A percentile compares a stretch with the other conserved stretches of the same genome.
Conservation (phyloP, 345 rosid genomes). For the Erucastrum elatum region DNA sequence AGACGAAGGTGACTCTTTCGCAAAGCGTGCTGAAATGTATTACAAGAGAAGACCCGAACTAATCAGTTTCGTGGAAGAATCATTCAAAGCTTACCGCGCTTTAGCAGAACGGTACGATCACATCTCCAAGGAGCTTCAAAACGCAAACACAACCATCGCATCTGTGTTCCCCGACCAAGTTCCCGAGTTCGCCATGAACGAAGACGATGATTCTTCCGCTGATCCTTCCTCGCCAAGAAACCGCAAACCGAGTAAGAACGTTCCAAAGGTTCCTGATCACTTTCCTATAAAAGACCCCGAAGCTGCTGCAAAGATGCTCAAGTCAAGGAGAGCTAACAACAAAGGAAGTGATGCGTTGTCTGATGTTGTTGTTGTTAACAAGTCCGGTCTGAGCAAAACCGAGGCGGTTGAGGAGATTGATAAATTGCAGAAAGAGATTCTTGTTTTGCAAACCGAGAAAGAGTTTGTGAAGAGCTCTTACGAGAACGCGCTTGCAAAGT, state of each 20-base stretch:
- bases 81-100: conserved; percentile 78
- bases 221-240: conserved; percentile 5
- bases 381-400: conserved; percentile 64
- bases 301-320: conserved; percentile 50
- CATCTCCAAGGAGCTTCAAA: conserved; percentile 80
- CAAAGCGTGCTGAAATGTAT: conserved; percentile 96
- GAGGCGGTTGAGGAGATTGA: conserved; percentile 70
- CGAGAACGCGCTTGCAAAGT: conserved; percentile 60
- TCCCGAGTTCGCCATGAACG: conserved; percentile 64
- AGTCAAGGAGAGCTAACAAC: conserved; percentile 37
- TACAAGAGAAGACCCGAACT: conserved; percentile 90
- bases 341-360: neutral
- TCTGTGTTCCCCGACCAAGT: conserved; percentile 88
- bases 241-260: conserved; percentile 37
- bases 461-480: conserved; percentile 81
- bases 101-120: conserved; percentile 89
- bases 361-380: conserved; percentile 31
- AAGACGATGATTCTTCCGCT: conserved; percentile 45
- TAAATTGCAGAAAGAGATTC: conserved; percentile 72
- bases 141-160: conserved; percentile 47
- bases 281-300: conserved; percentile 53
- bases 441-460: conserved; percentile 76
- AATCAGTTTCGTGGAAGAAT: conserved; percentile 77
- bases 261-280: conserved; percentile 63
- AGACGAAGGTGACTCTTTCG: conserved; percentile 96